These are phyloP conservation scores for Trapa incisa DNA, from an alignment of 345 rosid genomes.

Conservation along the genomic window DNA sequence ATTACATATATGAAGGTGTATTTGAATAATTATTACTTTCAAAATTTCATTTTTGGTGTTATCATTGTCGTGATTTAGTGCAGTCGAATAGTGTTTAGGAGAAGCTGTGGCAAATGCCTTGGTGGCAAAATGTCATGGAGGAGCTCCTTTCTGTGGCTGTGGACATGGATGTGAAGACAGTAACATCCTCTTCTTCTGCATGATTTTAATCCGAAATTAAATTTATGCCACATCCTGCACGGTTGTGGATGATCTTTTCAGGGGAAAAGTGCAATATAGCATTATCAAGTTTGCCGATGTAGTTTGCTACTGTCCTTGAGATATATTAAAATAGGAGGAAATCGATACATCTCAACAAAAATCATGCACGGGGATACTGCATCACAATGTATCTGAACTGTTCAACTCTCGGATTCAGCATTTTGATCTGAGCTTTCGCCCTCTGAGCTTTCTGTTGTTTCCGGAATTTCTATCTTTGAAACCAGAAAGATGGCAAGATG, in stretches of 20 bases:
- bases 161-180: constrained; percentile 47
- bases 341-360: too few species aligned
- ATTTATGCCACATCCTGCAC: background rate
- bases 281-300: too few species aligned
- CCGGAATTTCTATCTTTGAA: constrained; percentile 39
- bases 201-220: background rate
- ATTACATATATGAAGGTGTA: too few species aligned
- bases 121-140: constrained; percentile 68
- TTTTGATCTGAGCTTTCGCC: background rate
- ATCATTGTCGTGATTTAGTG: background rate
- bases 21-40: too few species aligned
- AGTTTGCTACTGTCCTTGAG: too few species aligned
- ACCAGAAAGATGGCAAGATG: constrained; percentile 66
- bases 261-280: background rate
- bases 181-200: background rate
- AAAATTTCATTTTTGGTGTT: background rate
- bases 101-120: too few species aligned
- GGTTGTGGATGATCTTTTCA: background rate
- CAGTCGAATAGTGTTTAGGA: constrained; percentile 97
- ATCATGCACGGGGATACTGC: too few species aligned
- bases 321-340: too few species aligned
- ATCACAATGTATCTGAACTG: too few species aligned
- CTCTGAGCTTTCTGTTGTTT: constrained; percentile 15
- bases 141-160: constrained; percentile 60
- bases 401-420: too few species aligned